Conservation (phyloP, 805 yeast species). For the Torulaspora microellipsoides region DNA sequence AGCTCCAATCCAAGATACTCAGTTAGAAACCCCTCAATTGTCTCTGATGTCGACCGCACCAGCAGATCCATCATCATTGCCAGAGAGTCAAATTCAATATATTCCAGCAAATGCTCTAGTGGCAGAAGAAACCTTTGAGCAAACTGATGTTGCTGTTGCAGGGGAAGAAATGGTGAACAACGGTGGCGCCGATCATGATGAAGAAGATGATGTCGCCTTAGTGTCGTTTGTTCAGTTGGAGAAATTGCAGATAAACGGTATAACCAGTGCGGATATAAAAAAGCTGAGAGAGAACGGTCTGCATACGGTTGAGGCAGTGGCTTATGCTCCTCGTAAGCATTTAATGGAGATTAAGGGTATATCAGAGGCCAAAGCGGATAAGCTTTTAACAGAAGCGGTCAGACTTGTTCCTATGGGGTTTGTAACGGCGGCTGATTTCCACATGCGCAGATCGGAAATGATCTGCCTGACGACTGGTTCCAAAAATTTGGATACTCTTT, state of each 20-base stretch:
- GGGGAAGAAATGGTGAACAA: slow-evolving; percentile 6
- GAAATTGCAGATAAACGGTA: slow-evolving; percentile 69
- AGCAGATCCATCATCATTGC: slow-evolving; percentile 17
- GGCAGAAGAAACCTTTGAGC: slow-evolving; percentile 5
- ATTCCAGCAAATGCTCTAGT: slow-evolving; percentile 2
- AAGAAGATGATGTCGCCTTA: slow-evolving; percentile 48
- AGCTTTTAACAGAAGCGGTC: slow-evolving; percentile 74
- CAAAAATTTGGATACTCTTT: slow-evolving; percentile 81
- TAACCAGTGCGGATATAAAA: slow-evolving; percentile 68
- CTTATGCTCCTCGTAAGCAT: slow-evolving; percentile 84
- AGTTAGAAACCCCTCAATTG: slow-evolving; percentile 5
- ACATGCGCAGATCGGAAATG: slow-evolving; percentile 80
- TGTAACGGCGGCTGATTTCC: slow-evolving; percentile 94
- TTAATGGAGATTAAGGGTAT: slow-evolving; percentile 81
- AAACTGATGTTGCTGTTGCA: slow-evolving; percentile 4
- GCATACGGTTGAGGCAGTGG: slow-evolving; percentile 88
- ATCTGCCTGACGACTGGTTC: slow-evolving; percentile 95
- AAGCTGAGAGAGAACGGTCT: slow-evolving; percentile 79
- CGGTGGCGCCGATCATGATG: slow-evolving; percentile 28
- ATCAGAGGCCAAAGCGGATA: slow-evolving; percentile 92
- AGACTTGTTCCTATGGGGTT: slow-evolving; percentile 92
- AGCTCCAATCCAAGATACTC: slow-evolving; percentile 10
- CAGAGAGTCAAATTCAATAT: slow-evolving; percentile 10
- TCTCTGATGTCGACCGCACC: slow-evolving; percentile 28
- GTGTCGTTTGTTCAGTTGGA: slow-evolving; percentile 35